These are phyloP conservation scores for Aspergillus neotritici DNA, from an alignment of 2,329 filamentous ascomycete genomes.

Conservation along the genomic window DNA sequence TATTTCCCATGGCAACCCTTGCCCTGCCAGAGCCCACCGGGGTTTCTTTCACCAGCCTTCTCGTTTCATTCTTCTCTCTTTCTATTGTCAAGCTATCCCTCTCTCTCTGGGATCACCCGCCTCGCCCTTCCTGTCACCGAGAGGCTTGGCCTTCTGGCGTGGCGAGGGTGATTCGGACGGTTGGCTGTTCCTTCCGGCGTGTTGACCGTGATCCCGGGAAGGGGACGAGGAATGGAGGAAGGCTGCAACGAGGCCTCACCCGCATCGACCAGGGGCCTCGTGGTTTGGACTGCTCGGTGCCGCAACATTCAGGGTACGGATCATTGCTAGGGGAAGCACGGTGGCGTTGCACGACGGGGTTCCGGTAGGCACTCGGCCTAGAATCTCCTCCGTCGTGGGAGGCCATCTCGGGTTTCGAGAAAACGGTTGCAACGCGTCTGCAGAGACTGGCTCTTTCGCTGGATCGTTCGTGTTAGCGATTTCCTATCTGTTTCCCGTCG, in stretches of 20 bases:
- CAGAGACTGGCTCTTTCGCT: slow-evolving; percentile 24
- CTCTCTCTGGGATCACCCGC: not conserved
- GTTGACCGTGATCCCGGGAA: no score
- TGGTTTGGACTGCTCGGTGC: slow-evolving; percentile 12
- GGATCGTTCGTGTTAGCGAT: slow-evolving; percentile 21
- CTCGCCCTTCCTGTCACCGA: not conserved
- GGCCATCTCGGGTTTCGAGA: slow-evolving; percentile 19
- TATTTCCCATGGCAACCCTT: slow-evolving; percentile 24
- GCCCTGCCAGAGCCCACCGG: slow-evolving; percentile 26
- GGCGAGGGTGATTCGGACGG: no score
- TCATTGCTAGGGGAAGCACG: slow-evolving; percentile 18
- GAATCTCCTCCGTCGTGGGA: slow-evolving; percentile 14
- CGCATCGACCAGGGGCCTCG: slow-evolving; percentile 11
- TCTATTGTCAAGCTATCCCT: slow-evolving; percentile 2
- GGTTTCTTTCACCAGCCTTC: slow-evolving; percentile 13
- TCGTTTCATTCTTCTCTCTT: slow-evolving; percentile 13
- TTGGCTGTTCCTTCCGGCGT: no score
- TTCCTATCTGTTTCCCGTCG: slow-evolving; percentile 24
- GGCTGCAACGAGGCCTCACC: slow-evolving; percentile 9
- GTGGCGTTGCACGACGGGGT: slow-evolving; percentile 10
- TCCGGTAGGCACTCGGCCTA: slow-evolving; percentile 4
- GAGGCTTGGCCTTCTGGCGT: no score
- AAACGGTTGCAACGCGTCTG: slow-evolving; percentile 26
- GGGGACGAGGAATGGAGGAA: slow-evolving; percentile 6
- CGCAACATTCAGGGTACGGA: slow-evolving; percentile 23